Evolutionary conservation across 1,139 yeast species (phyloP).

Genomic region (Hyphopichia khmerensis): DNA sequence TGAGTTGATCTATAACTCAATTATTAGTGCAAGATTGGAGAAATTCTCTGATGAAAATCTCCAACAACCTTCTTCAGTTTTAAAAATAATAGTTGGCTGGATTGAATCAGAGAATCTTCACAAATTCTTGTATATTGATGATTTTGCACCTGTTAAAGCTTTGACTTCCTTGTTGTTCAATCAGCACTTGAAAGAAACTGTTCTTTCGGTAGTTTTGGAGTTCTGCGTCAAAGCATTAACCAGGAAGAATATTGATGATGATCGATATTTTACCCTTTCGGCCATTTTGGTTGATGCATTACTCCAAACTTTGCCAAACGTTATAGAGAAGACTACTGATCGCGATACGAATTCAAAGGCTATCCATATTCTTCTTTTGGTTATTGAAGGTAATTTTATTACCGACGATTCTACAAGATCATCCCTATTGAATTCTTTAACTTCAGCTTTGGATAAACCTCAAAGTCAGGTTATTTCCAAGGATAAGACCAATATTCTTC

Average conservation of each 20-base stretch:
- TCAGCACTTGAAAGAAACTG: slow-evolving; percentile 65
- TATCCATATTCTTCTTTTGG: slow-evolving; percentile 50
- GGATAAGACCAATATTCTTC: slow-evolving; percentile 60
- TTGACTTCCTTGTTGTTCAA: slow-evolving; percentile 55
- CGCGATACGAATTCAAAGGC: slow-evolving; percentile 54
- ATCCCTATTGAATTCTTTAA: slow-evolving; percentile 56
- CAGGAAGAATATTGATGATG: slow-evolving; percentile 39
- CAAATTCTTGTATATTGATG: slow-evolving; percentile 56
- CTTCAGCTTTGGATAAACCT: slow-evolving; percentile 64
- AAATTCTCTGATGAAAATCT: slow-evolving; percentile 74
- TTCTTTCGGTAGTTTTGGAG: slow-evolving; percentile 54
- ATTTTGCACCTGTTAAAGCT: slow-evolving; percentile 54
- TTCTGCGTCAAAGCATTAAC: slow-evolving; percentile 49
- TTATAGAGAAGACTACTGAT: slow-evolving; percentile 44
- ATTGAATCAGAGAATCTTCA: slow-evolving; percentile 50
- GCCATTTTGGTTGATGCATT: slow-evolving; percentile 58
- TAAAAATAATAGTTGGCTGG: slow-evolving; percentile 68
- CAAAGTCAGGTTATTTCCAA: slow-evolving; percentile 50
- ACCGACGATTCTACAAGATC: slow-evolving; percentile 56
- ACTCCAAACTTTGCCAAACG: slow-evolving; percentile 48
- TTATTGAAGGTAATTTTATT: slow-evolving; percentile 62
- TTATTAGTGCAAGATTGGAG: slow-evolving; percentile 66
- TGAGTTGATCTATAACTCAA: slow-evolving; percentile 47
- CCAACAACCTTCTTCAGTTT: slow-evolving; percentile 77
- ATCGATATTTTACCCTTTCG: slow-evolving; percentile 45